Evolutionary conservation across 129 eudicot species (phyloP).

Genomic region (Flaveria sonorensis): DNA sequence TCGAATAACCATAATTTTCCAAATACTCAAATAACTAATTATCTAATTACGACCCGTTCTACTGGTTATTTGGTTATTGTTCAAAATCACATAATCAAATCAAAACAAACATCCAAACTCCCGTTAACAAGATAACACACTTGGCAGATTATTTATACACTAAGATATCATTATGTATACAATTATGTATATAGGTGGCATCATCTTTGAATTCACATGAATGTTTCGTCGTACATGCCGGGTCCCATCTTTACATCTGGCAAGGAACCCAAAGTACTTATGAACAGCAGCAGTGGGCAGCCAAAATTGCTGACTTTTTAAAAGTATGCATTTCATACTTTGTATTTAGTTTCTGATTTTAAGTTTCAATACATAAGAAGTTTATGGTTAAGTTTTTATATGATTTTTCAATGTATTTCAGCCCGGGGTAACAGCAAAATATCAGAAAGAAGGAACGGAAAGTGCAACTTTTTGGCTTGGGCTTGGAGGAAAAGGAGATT

Average conservation of each 20-base stretch:
- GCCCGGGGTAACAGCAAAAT: conserved; percentile 80
- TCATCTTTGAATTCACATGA: conserved; percentile 73
- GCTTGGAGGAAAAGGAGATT: conserved; percentile 87
- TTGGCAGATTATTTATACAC: not conserved
- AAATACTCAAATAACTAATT: not conserved
- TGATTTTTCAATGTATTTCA: conserved; percentile 23
- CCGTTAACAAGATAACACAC: not conserved
- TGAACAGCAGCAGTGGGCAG: conserved; percentile 86
- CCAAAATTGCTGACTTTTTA: conserved; percentile 80
- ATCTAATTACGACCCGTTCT: not conserved
- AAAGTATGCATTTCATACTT: conserved; percentile 51
- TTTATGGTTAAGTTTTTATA: not conserved
- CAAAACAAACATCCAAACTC: not conserved
- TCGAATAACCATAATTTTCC: not conserved
- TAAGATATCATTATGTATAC: not conserved
- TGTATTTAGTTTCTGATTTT: not conserved
- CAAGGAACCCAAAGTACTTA: conserved; percentile 80
- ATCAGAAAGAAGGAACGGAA: conserved; percentile 97
- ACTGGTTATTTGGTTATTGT: not conserved
- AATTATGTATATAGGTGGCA: conserved; percentile 53
- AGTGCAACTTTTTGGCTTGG: conserved; percentile 90
- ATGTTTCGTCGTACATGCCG: conserved; percentile 83
- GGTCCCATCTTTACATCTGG: conserved; percentile 82
- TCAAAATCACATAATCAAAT: not conserved
- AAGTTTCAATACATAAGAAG: not conserved